A percentile compares a stretch with the other conserved stretches of the same genome.
Conservation (phyloP, 305 asterid genomes). For the Fraxinus nigra region DNA sequence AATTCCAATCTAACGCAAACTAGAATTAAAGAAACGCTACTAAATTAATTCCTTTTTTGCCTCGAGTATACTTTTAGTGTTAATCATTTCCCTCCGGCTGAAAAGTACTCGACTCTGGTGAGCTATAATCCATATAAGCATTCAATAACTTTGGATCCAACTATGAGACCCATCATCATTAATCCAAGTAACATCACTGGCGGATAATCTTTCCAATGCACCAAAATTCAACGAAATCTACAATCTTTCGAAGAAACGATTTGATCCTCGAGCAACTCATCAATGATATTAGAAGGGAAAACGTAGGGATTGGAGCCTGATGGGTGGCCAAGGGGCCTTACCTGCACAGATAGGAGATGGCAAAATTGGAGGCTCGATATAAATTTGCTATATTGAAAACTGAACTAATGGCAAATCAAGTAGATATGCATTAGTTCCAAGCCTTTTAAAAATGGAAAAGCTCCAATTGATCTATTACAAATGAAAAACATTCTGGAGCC, state of each 20-base stretch:
- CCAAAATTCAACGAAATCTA: neutral
- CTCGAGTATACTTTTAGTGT: neutral
- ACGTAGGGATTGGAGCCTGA: neutral
- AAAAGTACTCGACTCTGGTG: neutral
- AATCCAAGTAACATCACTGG: neutral
- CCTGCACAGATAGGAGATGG: neutral
- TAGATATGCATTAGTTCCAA: neutral
- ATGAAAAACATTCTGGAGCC: neutral
- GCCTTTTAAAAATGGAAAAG: neutral
- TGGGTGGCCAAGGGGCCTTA: neutral
- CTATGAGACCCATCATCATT: neutral
- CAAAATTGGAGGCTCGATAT: neutral
- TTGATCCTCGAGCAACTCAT: neutral
- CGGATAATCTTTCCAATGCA: neutral
- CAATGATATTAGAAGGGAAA: neutral
- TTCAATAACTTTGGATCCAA: neutral
- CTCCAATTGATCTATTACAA: neutral
- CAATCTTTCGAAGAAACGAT: neutral
- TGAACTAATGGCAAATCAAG: neutral
- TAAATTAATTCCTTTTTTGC: too few species aligned
- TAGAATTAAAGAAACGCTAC: neutral
- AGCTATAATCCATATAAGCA: neutral
- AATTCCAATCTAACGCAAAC: neutral
- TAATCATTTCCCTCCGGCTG: neutral
- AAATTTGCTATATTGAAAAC: neutral